These are phyloP conservation scores for Hsuehochloa calcarea DNA, from an alignment of 176 grass and related monocot genomes.

Conservation along the genomic window DNA sequence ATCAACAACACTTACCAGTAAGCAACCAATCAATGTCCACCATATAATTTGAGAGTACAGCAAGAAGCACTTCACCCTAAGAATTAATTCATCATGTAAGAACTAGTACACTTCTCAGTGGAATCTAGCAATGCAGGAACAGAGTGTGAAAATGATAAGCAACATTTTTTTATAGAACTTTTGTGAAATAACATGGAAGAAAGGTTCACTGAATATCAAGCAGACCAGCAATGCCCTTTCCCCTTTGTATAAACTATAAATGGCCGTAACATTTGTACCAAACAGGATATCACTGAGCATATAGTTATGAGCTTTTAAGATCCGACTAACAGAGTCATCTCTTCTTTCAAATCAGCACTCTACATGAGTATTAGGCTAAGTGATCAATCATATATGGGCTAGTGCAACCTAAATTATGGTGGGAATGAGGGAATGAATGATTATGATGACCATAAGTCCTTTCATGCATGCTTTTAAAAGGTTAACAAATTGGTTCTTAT, in stretches of 20 bases:
- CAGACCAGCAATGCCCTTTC: neutral
- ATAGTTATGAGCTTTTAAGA: neutral
- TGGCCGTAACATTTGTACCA: neutral
- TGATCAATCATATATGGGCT: neutral
- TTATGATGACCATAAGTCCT: neutral
- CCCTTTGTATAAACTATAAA: neutral
- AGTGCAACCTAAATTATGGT: neutral
- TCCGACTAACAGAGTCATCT: neutral
- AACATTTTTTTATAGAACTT: neutral
- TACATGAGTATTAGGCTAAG: neutral
- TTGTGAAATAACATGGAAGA: constrained; percentile 12
- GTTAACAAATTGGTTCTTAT: neutral
- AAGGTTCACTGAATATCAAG: neutral
- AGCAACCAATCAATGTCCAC: constrained; percentile 94
- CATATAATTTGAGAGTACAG: constrained; percentile 96
- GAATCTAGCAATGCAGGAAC: neutral
- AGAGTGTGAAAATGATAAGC: neutral
- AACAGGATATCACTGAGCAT: neutral
- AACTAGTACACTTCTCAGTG: constrained; percentile 21
- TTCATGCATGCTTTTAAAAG: neutral
- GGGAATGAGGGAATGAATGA: neutral
- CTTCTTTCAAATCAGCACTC: neutral
- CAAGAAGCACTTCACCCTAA: constrained; percentile 74
- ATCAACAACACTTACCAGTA: constrained; percentile 43
- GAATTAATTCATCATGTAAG: constrained; percentile 37